Evolutionary conservation across 257 asterid genomes (phyloP), one percentile per base, ranked within the genome.

Genomic region (Petrea volubilis): DNA sequence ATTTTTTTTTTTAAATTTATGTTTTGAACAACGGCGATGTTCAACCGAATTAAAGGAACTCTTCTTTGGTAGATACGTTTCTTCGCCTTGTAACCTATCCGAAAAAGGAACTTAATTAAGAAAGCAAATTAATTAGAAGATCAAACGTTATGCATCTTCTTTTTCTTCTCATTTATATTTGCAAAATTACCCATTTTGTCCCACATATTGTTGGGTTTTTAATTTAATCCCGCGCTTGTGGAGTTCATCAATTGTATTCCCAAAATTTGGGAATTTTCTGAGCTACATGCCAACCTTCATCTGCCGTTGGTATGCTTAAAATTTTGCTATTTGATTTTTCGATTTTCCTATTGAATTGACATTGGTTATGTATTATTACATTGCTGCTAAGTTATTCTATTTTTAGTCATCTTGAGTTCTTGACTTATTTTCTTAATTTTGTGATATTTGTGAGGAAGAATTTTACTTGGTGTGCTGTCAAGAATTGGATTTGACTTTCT

Each of bases 361-460:
- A 20, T 38, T 74, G 2, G 49, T 34, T 31, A 11, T 25, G 5
- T 67, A 12, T 68, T 5, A 6, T 34, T 28, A 29, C 25, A 7
- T 44, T 5, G 13, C 47, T 23, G 44, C 28, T 17, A 43, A 24
- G 18, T 7, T 25, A 0, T 40, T 20, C 28, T 11, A n/a, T 8
- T 17, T 70, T 43, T 46, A 41, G 33, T 25, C 25, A 34, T 38
- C 64, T 40, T 17, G 68, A 59, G 46, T 70, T 38, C 64, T 40
- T 17, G 68, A 59, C 60, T 70, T 12, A 29, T 1, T 57, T 17
- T 25, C 17, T 43, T 70, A 15, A 53, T 4, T 52, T 21, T 36
- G 49, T 60, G 46, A 59, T 34, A 33, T 31, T 59, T 28, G 61
- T 1, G 2, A 10, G 23, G 13, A 28, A 28, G 38, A 28, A 25